Percentiles rank a stretch among this genome's conserved stretches.
These are phyloP conservation scores for Pseudocercospora pini-densiflorae DNA, from an alignment of 2,329 filamentous ascomycete genomes.

Conservation along the genomic window DNA sequence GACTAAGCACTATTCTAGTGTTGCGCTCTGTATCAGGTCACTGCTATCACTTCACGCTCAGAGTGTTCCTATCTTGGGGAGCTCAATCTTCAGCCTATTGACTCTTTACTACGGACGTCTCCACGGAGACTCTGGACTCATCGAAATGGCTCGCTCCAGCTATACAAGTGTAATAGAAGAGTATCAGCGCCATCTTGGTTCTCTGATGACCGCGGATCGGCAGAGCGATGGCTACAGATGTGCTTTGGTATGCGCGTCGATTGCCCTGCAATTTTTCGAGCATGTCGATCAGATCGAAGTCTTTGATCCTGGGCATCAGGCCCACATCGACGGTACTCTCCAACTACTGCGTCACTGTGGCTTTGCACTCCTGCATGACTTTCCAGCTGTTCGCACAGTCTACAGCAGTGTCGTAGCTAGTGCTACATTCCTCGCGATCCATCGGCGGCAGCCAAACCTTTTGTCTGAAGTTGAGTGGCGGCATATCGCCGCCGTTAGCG, in stretches of 20 bases:
- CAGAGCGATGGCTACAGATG: not conserved
- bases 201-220: not conserved
- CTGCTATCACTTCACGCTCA: not conserved
- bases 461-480: no score
- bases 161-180: not conserved
- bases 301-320: no score
- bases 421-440: no score
- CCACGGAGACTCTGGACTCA: slow-evolving; percentile 2
- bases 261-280: slow-evolving; percentile 8
- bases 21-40: slow-evolving; percentile 6
- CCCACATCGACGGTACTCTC: no score
- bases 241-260: not conserved
- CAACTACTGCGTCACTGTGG: no score
- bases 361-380: no score
- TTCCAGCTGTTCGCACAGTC: no score
- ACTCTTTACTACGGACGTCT: not conserved
- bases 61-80: not conserved
- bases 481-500: no score
- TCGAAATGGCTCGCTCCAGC: not conserved
- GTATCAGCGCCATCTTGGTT: slow-evolving; percentile 1
- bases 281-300: not conserved
- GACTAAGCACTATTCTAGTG: not conserved
- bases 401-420: no score
- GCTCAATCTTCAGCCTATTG: slow-evolving; percentile 3
- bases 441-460: no score